phyloP scores from a whole-genome alignment of 345 rosid genomes.

The Gossypium anomalum region DNA sequence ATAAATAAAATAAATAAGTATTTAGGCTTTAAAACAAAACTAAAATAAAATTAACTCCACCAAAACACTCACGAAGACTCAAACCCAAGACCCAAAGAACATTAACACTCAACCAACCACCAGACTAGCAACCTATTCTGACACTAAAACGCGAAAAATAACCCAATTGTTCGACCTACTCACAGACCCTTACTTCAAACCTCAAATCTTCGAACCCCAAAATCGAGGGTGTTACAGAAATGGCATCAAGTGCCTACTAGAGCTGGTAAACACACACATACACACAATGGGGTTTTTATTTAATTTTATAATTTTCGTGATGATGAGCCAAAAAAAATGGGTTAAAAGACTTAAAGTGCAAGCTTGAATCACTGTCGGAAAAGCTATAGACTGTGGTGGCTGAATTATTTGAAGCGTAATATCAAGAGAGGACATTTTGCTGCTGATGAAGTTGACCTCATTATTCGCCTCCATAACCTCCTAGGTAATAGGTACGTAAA shows the following conservation, averaged over 20 bases:
- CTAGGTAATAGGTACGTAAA: slow-evolving; percentile 39
- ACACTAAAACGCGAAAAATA: too few relatives aligned
- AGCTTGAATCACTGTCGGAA: slow-evolving; percentile 51
- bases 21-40: too few relatives aligned
- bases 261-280: slow-evolving; percentile 2
- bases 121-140: too few relatives aligned
- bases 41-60: too few relatives aligned
- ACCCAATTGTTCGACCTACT: too few relatives aligned
- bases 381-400: slow-evolving; percentile 48
- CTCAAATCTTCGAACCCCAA: neutral
- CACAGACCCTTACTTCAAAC: too few relatives aligned
- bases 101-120: too few relatives aligned
- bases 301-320: too few relatives aligned
- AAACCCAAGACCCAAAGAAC: too few relatives aligned
- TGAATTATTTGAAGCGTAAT: slow-evolving; percentile 44
- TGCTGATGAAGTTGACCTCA: slow-evolving; percentile 45
- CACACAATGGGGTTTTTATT: too few relatives aligned
- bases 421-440: slow-evolving; percentile 39
- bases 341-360: neutral
- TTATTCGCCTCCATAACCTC: slow-evolving; percentile 42
- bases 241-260: slow-evolving; percentile 39
- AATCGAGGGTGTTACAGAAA: neutral
- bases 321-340: neutral
- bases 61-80: too few relatives aligned
- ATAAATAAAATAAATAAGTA: too few relatives aligned